Conservation (phyloP, 2,329 filamentous ascomycete genomes). For the Talaromyces amestolkiae region DNA sequence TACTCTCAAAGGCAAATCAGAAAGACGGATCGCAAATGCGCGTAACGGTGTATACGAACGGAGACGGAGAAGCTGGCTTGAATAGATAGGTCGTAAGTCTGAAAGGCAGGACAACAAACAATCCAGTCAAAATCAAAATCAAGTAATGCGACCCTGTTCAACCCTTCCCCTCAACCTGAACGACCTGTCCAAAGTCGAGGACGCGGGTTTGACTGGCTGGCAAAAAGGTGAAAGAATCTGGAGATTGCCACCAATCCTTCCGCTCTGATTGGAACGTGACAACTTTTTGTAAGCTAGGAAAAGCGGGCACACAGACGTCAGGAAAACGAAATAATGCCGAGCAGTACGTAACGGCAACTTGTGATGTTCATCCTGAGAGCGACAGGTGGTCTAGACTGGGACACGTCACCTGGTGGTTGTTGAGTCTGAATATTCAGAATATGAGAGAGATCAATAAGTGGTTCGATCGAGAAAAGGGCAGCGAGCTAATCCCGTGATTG, state of each 20-base stretch:
- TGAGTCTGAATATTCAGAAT: background rate
- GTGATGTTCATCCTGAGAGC: background rate
- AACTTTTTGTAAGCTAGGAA: background rate
- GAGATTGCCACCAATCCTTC: slow-evolving; percentile 12
- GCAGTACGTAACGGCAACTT: background rate
- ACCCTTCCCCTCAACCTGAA: background rate
- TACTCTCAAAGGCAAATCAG: background rate
- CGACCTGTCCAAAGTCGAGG: background rate
- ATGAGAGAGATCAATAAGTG: background rate
- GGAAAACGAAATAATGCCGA: background rate
- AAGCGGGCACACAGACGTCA: slow-evolving; percentile 14
- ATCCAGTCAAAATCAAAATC: background rate
- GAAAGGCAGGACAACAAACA: background rate
- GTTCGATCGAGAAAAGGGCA: background rate
- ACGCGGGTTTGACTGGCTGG: background rate
- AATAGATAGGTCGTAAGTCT: background rate
- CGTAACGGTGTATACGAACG: background rate
- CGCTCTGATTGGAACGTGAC: slow-evolving; percentile 9
- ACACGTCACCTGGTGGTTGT: slow-evolving; percentile 14
- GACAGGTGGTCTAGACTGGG: background rate
- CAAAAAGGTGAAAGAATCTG: background rate
- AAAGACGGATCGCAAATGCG: background rate
- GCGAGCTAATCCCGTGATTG: background rate
- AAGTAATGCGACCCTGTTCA: background rate
- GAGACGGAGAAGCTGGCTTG: background rate